Percentiles rank a stretch among this genome's conserved stretches.
phyloP scores from a whole-genome alignment of 2,329 filamentous ascomycete species.

The Fusarium multiceps region DNA sequence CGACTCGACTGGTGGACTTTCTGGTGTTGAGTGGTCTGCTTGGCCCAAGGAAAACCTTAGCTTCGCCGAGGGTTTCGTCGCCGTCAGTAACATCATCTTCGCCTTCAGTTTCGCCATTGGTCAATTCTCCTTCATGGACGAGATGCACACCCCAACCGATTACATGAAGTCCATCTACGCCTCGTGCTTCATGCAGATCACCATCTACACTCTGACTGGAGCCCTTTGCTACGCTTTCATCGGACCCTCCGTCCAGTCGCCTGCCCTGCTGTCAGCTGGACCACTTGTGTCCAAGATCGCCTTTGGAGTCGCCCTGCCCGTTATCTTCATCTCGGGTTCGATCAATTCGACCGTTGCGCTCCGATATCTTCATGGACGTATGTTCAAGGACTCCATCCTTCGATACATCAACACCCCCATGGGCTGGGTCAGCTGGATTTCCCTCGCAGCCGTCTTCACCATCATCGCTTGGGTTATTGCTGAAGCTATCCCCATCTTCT shows the following conservation, averaged over 20 bases:
- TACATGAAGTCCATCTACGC: slow-evolving; percentile 66
- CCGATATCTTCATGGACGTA: slow-evolving; percentile 36
- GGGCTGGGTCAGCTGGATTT: slow-evolving; percentile 38
- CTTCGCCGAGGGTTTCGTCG: slow-evolving; percentile 67
- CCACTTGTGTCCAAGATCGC: slow-evolving; percentile 71
- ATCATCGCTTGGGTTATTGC: slow-evolving; percentile 37
- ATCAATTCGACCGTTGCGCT: slow-evolving; percentile 38
- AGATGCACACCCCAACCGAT: slow-evolving; percentile 39
- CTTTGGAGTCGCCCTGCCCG: slow-evolving; percentile 74
- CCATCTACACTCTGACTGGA: slow-evolving; percentile 74
- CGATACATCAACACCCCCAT: slow-evolving; percentile 34
- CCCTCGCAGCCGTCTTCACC: slow-evolving; percentile 28
- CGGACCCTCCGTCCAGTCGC: slow-evolving; percentile 70
- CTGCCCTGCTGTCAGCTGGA: slow-evolving; percentile 74
- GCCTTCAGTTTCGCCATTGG: slow-evolving; percentile 41
- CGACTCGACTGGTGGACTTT: slow-evolving; percentile 48
- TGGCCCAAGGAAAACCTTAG: slow-evolving; percentile 59
- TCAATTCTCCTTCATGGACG: slow-evolving; percentile 41
- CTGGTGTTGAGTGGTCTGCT: slow-evolving; percentile 54
- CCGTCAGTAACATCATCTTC: slow-evolving; percentile 68
- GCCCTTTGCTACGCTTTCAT: slow-evolving; percentile 76
- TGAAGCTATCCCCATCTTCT: slow-evolving; percentile 37
- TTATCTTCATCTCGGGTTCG: slow-evolving; percentile 49
- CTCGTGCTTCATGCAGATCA: slow-evolving; percentile 70
- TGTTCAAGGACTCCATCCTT: slow-evolving; percentile 36